Percentiles rank a stretch among this genome's conserved stretches.
These are phyloP conservation scores for Chenopodium quinoa DNA, from an alignment of 148 eudicot genomes.

Conservation along the genomic window DNA sequence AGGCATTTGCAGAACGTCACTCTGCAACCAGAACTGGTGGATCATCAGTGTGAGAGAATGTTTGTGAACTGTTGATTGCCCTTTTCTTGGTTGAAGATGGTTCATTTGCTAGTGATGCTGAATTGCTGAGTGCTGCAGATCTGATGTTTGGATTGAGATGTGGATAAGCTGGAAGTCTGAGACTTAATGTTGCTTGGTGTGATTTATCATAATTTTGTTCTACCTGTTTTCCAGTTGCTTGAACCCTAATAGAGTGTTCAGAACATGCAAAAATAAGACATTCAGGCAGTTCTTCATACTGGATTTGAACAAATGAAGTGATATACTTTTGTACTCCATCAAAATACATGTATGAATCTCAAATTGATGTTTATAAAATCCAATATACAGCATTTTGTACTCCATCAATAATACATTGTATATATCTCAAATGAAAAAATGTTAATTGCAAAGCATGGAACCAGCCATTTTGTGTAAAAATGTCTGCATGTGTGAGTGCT, in stretches of 20 bases:
- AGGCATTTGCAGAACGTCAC: slow-evolving; percentile 78
- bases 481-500: not conserved
- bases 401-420: not conserved
- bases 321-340: too few species aligned
- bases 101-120: not conserved
- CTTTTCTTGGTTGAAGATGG: not conserved
- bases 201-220: not conserved
- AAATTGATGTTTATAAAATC: too few species aligned
- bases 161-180: not conserved
- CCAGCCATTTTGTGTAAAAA: not conserved
- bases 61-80: not conserved
- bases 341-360: too few species aligned
- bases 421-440: too few species aligned
- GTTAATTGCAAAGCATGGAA: not conserved
- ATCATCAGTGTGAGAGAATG: slow-evolving; percentile 15
- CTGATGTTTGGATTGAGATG: not conserved
- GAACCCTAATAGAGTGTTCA: not conserved
- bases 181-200: not conserved
- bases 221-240: not conserved
- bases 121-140: not conserved
- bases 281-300: not conserved
- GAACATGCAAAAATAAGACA: not conserved
- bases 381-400: not conserved
- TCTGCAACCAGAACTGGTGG: slow-evolving; percentile 28
- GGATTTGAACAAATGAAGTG: not conserved